Base-by-base conservation (phyloP, 768 basidiomycete genomes). In the Candolleomyces efflorescens region DNA sequence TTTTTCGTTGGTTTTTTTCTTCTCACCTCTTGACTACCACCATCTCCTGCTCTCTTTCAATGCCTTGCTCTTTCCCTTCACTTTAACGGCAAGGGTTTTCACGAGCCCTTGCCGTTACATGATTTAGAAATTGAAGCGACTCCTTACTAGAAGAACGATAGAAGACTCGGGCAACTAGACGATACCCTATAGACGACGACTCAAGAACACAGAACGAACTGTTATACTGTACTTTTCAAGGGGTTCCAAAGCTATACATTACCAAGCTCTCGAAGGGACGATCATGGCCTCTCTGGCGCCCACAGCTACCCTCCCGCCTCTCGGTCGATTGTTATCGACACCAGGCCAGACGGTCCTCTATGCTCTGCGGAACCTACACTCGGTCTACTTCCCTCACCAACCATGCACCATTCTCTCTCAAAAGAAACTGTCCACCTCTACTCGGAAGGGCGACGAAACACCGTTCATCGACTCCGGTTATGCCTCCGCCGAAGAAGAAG, bases 401-500 rank as follows among this genome's bases (percentile, higher is more conserved):
- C 55, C n/a, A 69, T 37, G 60, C 68, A 10, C 51, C 66, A 44
- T 66, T 68, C 22, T 64, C 69, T 15, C 24, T 53, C 72, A 15
- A 67, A 65, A 49, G 63, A 75, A 45, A 55, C 63, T 24, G 60
- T 70, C 38, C 72, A 54, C 68, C 37, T 23, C 18, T 15, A 18
- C 32, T 6, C 36, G 17, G 10, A 44, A 36, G 55, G 56, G 56
- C 4, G 47, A 51, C 41, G 26, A 57, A 22, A 59, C 58, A 5
- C 58, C 58, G 1, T 76, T 82, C 3, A 84, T 84, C 1, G 89
- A 92, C 69, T 90, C 89, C 11, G 90, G 90, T 37, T 91, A 91
- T 61, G 90, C 87, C 23, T 85, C 85, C 52, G 85, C 83, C 50
- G 83, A 85, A 0, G 81, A 80, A 0, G 78, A n/a, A n/a, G n/a